Conservation (phyloP, 176 grass and related monocot genomes). For the Oryza brachyantha region DNA sequence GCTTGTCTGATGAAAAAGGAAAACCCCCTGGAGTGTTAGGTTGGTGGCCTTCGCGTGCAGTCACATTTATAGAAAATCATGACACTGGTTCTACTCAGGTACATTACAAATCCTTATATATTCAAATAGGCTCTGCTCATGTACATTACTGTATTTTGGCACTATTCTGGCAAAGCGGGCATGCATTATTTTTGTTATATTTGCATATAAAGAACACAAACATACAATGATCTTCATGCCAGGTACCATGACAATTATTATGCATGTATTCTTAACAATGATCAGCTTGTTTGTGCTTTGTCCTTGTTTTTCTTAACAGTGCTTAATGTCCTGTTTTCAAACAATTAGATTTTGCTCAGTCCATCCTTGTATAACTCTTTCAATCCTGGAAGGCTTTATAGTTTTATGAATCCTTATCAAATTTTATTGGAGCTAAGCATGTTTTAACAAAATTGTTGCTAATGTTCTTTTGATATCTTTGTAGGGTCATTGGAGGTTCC, state of each 20-base stretch:
- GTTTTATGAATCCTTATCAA: not conserved
- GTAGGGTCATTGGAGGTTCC: constrained; percentile 99
- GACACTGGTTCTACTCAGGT: constrained; percentile 99
- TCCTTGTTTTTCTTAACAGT: not conserved
- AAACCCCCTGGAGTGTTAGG: constrained; percentile 87
- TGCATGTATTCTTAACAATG: not conserved
- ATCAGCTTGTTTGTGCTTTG: not conserved
- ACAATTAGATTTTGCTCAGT: not conserved
- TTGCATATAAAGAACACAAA: constrained; percentile 9
- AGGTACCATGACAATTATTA: too few species aligned
- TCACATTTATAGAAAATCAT: constrained; percentile 99
- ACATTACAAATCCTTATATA: constrained; percentile 9
- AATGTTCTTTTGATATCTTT: constrained; percentile 23
- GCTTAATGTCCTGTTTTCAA: not conserved
- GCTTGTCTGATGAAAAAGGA: constrained; percentile 79
- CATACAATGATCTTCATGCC: not conserved
- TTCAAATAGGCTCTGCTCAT: not conserved
- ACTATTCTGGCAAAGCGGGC: not conserved
- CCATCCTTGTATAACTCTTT: not conserved
- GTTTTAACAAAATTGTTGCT: not conserved
- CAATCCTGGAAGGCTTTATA: not conserved
- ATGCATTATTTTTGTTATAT: constrained; percentile 11
- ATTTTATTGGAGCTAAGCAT: not conserved
- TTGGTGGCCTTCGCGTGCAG: constrained; percentile 97
- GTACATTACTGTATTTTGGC: not conserved